These are phyloP conservation scores for Aspergillus chevalieri DNA, from an alignment of 2,329 filamentous ascomycete species.

Conservation along the genomic window DNA sequence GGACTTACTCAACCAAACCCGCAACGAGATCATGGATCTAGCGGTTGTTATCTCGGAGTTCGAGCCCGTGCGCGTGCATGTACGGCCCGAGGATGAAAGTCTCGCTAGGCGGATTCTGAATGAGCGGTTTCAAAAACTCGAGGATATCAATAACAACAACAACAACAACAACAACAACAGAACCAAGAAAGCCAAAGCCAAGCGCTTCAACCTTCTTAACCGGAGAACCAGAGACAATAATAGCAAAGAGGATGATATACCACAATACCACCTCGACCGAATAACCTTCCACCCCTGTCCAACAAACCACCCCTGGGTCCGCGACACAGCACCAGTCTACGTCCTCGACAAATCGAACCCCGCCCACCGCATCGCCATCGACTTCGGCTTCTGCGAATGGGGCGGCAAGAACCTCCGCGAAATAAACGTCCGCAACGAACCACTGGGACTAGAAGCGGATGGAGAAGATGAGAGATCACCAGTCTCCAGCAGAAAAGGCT, in stretches of 20 bases:
- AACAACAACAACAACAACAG: slow-evolving; percentile 6
- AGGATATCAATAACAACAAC: slow-evolving; percentile 1
- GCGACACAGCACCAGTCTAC: slow-evolving; percentile 18
- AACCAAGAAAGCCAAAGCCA: slow-evolving; percentile 1
- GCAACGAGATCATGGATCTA: slow-evolving; percentile 11
- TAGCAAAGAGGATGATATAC: slow-evolving; percentile 15
- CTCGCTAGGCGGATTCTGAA: background rate
- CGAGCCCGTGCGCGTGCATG: slow-evolving; percentile 18
- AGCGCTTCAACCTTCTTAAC: background rate
- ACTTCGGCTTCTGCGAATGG: slow-evolving; percentile 19
- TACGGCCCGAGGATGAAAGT: slow-evolving; percentile 10
- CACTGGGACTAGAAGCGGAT: background rate
- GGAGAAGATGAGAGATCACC: slow-evolving; percentile 2
- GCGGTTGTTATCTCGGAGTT: slow-evolving; percentile 14
- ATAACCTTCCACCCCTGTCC: slow-evolving; percentile 9
- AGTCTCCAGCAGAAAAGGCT: background rate
- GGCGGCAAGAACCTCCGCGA: slow-evolving; percentile 9
- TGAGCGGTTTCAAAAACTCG: background rate
- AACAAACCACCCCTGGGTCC: slow-evolving; percentile 17
- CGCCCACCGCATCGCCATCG: slow-evolving; percentile 10
- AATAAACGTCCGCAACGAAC: slow-evolving; percentile 5
- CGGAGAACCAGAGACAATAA: background rate
- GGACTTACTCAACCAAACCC: slow-evolving; percentile 1
- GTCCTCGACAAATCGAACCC: slow-evolving; percentile 11
- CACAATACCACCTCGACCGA: slow-evolving; percentile 3